Conservation (phyloP, 495 filamentous ascomycete species). For the Halenospora varia region DNA sequence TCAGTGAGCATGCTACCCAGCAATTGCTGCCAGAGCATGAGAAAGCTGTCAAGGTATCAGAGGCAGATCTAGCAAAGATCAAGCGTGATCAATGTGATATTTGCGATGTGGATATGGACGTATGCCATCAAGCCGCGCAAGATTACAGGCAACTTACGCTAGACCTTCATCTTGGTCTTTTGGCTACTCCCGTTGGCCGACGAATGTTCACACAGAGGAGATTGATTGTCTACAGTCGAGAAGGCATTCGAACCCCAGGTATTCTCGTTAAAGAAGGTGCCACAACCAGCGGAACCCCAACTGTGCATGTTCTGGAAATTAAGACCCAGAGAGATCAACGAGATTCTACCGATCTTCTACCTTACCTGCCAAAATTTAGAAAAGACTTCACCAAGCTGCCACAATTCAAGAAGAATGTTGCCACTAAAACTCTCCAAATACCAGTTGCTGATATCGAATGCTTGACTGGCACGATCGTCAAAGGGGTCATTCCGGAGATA, state of each 20-base stretch:
- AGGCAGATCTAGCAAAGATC: conserved; percentile 84
- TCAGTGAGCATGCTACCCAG: conserved; percentile 98
- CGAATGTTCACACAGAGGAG: conserved; percentile 70
- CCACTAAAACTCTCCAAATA: conserved; percentile 58
- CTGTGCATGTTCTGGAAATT: conserved; percentile 74
- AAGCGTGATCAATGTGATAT: conserved; percentile 79
- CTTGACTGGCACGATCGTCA: conserved; percentile 69
- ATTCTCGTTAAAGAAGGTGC: conserved; percentile 74
- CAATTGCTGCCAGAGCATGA: conserved; percentile 92
- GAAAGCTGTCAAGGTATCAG: conserved; percentile 86
- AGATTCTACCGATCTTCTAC: conserved; percentile 74
- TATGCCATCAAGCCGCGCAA: conserved; percentile 76
- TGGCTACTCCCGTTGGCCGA: conserved; percentile 72
- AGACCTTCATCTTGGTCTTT: conserved; percentile 67
- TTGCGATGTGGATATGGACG: conserved; percentile 74
- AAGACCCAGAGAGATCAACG: conserved; percentile 54
- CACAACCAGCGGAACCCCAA: conserved; percentile 54
- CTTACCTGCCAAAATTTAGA: conserved; percentile 67
- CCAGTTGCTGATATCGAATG: conserved; percentile 73
- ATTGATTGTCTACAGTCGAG: conserved; percentile 66
- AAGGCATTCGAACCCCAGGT: conserved; percentile 74
- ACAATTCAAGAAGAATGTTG: conserved; percentile 50
- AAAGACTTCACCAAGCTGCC: conserved; percentile 57
- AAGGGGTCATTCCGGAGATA: conserved; percentile 51
- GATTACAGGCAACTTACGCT: conserved; percentile 68